These are phyloP conservation scores for Rhododendron williamsianum DNA, from an alignment of 148 eudicot species.

Conservation along the genomic window DNA sequence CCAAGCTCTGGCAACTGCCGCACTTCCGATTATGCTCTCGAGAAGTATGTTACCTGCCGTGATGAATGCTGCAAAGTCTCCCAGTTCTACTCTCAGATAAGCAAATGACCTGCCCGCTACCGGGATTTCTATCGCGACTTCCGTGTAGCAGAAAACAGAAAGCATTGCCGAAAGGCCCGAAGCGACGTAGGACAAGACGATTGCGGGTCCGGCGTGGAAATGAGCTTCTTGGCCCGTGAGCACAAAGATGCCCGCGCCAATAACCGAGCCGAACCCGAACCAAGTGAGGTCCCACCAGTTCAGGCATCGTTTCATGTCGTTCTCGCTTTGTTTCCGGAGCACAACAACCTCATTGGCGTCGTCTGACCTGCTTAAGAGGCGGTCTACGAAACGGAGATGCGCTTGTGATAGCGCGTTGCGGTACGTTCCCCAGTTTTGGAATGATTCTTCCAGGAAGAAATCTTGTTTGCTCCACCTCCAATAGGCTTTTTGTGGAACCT, in stretches of 20 bases:
- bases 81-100: constrained; percentile 60
- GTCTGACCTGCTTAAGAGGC: constrained; percentile 47
- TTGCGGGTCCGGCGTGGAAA: constrained; percentile 55
- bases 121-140: constrained; percentile 72
- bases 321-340: constrained; percentile 41
- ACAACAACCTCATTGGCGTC: constrained; percentile 49
- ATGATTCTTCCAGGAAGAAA: constrained; percentile 68
- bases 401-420: constrained; percentile 37
- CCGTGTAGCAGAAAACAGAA: constrained; percentile 67
- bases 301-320: constrained; percentile 56
- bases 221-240: constrained; percentile 76
- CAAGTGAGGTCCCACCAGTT: constrained; percentile 86
- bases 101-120: constrained; percentile 80
- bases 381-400: constrained; percentile 41
- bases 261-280: constrained; percentile 78
- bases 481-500: constrained; percentile 22
- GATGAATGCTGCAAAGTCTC: constrained; percentile 63
- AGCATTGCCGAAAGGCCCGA: constrained; percentile 13
- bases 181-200: constrained; percentile 53
- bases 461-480: constrained; percentile 58
- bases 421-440: constrained; percentile 50
- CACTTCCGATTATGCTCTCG: constrained; percentile 48
- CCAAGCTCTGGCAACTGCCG: constrained; percentile 68
- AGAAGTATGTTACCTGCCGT: constrained; percentile 63
- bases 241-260: constrained; percentile 73